Percentiles rank a stretch among this genome's conserved stretches.
Evolutionary conservation across 2,329 filamentous ascomycete species (phyloP).

Genomic region (Colletotrichum tofieldiae): DNA sequence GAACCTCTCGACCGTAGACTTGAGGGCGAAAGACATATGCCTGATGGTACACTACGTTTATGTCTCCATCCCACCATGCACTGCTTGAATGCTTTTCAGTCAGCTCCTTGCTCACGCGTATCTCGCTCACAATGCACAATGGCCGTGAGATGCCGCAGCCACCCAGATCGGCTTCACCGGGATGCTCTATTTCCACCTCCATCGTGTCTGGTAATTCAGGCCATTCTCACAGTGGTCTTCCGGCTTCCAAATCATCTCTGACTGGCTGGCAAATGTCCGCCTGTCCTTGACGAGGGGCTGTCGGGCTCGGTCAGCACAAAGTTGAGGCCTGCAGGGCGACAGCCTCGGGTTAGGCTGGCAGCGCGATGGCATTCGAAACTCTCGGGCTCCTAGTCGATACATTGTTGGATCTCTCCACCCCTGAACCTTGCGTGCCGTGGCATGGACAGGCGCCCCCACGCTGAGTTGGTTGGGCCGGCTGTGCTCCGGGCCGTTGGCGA

Average conservation of each 20-base stretch:
- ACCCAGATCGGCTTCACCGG: too few relatives aligned
- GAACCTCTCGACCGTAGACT: neutral
- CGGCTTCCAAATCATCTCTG: too few relatives aligned
- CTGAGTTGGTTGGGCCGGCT: neutral
- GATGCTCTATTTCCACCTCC: too few relatives aligned
- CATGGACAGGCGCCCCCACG: too few relatives aligned
- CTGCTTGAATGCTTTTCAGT: neutral
- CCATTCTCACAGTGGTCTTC: too few relatives aligned
- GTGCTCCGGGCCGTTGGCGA: neutral
- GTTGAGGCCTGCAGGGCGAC: neutral
- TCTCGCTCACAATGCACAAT: neutral
- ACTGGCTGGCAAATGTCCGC: too few relatives aligned
- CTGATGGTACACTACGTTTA: rapidly evolving
- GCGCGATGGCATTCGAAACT: neutral
- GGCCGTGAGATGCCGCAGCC: neutral
- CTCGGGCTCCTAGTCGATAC: neutral
- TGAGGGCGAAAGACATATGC: too few relatives aligned
- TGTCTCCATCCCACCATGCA: too few relatives aligned
- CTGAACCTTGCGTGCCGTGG: neutral
- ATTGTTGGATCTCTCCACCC: neutral
- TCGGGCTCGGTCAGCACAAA: neutral
- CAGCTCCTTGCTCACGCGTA: neutral
- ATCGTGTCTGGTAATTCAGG: too few relatives aligned
- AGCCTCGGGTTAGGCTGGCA: neutral
- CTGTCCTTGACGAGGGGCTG: neutral